These are phyloP conservation scores for Paraphoma sp. DNA, from an alignment of 2,329 filamentous ascomycete species.

Conservation along the genomic window DNA sequence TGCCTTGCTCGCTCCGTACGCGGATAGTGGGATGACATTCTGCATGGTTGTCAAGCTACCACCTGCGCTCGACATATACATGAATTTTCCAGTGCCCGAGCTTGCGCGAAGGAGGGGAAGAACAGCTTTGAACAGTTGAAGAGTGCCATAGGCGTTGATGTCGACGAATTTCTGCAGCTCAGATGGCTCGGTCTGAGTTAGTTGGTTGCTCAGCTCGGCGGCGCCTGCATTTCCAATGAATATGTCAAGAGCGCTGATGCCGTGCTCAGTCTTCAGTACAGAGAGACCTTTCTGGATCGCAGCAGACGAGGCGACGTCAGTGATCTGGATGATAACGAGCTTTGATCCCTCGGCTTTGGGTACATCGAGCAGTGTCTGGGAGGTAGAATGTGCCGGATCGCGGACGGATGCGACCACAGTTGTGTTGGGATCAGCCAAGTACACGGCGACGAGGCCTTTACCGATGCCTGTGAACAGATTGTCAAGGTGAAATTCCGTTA, in stretches of 20 bases:
- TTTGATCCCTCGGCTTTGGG: constrained; percentile 20
- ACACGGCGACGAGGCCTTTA: constrained; percentile 36
- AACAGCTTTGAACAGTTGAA: constrained; percentile 22
- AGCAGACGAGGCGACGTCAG: constrained; percentile 22
- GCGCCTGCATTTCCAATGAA: constrained; percentile 50
- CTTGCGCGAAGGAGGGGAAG: constrained; percentile 9
- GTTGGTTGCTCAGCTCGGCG: constrained; percentile 5
- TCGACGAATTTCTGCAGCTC: constrained; percentile 18
- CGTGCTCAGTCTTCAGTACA: constrained; percentile 23
- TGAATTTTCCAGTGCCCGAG: constrained; percentile 11
- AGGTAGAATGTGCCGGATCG: constrained; percentile 22
- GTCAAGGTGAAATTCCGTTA: too few relatives aligned
- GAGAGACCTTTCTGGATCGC: constrained; percentile 26
- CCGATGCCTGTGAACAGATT: constrained; percentile 42
- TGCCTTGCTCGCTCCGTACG: constrained; percentile 26
- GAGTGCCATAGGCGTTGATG: constrained; percentile 21
- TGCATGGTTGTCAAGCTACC: constrained; percentile 18
- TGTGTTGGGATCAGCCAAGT: constrained; percentile 47
- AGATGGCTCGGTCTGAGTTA: neutral
- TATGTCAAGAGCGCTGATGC: constrained; percentile 34
- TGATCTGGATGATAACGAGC: constrained; percentile 14
- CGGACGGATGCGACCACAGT: constrained; percentile 52
- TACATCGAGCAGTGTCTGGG: constrained; percentile 30
- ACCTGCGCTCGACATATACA: constrained; percentile 18
- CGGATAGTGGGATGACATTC: constrained; percentile 2